These are phyloP conservation scores for Kodamaea neixiangensis DNA, from an alignment of 805 yeast genomes.

Conservation along the genomic window DNA sequence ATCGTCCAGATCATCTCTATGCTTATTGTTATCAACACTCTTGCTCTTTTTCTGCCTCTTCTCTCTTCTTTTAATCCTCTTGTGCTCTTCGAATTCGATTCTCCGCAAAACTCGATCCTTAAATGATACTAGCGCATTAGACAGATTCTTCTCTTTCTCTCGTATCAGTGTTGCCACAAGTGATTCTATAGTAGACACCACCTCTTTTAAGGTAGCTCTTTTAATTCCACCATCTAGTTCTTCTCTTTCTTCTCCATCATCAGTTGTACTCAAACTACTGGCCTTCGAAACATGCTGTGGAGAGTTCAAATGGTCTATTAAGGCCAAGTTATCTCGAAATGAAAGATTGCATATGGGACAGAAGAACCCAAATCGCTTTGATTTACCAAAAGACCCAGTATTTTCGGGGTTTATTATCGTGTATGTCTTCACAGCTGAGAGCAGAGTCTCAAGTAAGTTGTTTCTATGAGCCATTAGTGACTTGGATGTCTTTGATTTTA, in stretches of 20 bases:
- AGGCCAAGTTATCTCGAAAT: conserved; percentile 79
- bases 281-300: conserved; percentile 59
- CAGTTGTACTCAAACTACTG: conserved; percentile 11
- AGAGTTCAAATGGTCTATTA: conserved; percentile 81
- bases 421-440: conserved; percentile 35
- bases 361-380: conserved; percentile 78
- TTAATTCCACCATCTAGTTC: conserved; percentile 36
- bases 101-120: conserved; percentile 43
- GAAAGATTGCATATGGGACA: conserved; percentile 81
- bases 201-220: conserved; percentile 38
- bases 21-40: conserved; percentile 13
- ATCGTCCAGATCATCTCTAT: conserved; percentile 14
- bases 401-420: conserved; percentile 32
- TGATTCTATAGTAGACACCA: conserved; percentile 28
- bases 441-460: conserved; percentile 30
- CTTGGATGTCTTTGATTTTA: conserved; percentile 18
- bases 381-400: conserved; percentile 26
- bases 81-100: conserved; percentile 38
- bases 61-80: conserved; percentile 27
- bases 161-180: conserved; percentile 28
- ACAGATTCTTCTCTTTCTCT: conserved; percentile 9
- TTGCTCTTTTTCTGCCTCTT: conserved; percentile 24
- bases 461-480: conserved; percentile 32
- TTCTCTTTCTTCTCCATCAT: conserved; percentile 17
- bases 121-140: conserved; percentile 28